Conservation (phyloP, 176 grass and related monocot species). For the Puccinellia tenuiflora region DNA sequence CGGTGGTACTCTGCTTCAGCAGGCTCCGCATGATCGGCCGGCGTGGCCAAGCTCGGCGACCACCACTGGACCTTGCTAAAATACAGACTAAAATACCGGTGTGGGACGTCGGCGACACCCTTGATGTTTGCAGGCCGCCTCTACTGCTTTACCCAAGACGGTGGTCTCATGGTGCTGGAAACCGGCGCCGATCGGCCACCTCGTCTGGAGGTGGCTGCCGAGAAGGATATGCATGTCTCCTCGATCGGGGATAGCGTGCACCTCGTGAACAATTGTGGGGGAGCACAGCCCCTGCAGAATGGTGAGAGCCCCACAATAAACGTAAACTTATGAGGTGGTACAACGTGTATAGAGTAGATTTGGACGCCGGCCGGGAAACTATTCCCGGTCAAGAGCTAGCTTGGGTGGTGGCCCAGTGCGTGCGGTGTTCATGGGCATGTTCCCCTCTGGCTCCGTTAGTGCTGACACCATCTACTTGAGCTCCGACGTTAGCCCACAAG, state of each 20-base stretch:
- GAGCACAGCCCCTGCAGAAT: no score
- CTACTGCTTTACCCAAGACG: not conserved
- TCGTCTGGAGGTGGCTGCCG: not conserved
- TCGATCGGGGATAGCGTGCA: not conserved
- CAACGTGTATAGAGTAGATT: not conserved
- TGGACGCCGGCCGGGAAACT: not conserved
- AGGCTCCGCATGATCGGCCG: not conserved
- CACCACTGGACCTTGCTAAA: not conserved
- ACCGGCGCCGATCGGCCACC: not conserved
- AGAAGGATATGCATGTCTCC: not conserved
- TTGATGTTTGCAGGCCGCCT: not conserved
- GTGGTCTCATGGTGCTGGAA: not conserved
- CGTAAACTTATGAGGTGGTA: no score
- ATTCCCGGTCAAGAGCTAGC: not conserved
- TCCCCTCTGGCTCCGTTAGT: not conserved
- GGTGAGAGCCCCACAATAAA: no score
- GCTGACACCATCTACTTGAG: not conserved
- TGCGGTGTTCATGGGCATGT: not conserved
- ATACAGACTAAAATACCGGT: no score
- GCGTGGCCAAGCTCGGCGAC: no score
- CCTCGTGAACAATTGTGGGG: not conserved
- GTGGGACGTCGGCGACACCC: fast-evolving
- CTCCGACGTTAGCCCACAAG: not conserved
- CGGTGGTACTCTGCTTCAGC: not conserved
- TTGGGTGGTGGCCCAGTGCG: not conserved